These are phyloP conservation scores for Oenanthe javanica DNA, from an alignment of 140 eudicot species.

Conservation along the genomic window DNA sequence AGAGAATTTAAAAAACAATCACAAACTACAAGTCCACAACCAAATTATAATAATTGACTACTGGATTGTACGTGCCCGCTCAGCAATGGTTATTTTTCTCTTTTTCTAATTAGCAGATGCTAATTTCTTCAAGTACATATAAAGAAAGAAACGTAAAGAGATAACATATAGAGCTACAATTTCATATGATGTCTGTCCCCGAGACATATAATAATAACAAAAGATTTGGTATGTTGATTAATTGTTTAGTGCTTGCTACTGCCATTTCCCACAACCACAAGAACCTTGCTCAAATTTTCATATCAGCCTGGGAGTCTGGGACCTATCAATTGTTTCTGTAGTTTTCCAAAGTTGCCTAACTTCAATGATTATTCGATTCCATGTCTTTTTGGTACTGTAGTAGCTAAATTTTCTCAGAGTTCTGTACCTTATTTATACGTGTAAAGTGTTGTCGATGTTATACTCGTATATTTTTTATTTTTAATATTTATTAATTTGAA, in stretches of 20 bases:
- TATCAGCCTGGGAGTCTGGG: neutral
- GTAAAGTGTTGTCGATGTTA: too few species aligned
- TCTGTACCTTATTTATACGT: too few species aligned
- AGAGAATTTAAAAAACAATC: neutral
- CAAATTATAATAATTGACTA: neutral
- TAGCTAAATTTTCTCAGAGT: neutral
- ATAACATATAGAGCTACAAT: neutral
- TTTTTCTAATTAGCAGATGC: too few species aligned
- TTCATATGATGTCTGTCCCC: neutral
- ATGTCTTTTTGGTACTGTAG: neutral
- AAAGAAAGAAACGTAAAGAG: neutral
- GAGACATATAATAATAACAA: conserved; percentile 1
- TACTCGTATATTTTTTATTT: too few species aligned
- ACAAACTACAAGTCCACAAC: neutral
- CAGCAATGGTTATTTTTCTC: neutral
- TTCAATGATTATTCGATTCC: neutral
- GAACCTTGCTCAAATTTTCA: neutral
- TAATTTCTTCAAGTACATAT: neutral
- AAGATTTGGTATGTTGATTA: neutral
- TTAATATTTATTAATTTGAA: too few species aligned
- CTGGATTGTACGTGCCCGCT: neutral
- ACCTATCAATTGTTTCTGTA: neutral
- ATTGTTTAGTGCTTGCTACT: neutral
- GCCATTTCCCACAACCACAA: neutral
- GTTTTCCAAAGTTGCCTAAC: neutral